phyloP scores from a whole-genome alignment of 169 alveolate genomes.

The Amoebophrya sp. region DNA sequence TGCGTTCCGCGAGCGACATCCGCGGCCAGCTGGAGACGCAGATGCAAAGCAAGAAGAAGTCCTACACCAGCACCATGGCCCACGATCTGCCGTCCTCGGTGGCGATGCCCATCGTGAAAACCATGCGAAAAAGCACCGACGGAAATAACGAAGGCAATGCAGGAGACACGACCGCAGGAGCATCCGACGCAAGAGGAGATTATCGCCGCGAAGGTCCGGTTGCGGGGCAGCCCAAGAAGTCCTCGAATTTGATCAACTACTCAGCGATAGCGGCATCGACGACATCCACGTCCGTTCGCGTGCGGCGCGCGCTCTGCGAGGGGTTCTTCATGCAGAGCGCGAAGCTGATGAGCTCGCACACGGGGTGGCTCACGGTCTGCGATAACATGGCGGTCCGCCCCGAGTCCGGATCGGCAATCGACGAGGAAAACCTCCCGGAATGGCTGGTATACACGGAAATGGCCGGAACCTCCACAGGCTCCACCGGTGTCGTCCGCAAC shows the following conservation, averaged over 20 bases:
- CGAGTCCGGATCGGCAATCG: neutral
- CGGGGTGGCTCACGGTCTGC: neutral
- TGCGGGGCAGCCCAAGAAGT: neutral
- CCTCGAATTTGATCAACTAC: too few species aligned
- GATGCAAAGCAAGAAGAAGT: neutral
- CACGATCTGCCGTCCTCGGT: neutral
- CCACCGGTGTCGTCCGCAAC: neutral
- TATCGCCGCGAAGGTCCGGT: too few species aligned
- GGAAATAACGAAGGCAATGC: neutral
- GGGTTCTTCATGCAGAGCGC: neutral
- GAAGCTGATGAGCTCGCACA: neutral
- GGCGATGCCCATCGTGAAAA: neutral
- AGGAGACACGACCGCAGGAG: too few species aligned
- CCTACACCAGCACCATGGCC: neutral
- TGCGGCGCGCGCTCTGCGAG: neutral
- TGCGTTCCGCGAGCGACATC: constrained; percentile 42
- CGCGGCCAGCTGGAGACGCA: constrained; percentile 43
- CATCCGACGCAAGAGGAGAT: too few species aligned
- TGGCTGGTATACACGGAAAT: neutral
- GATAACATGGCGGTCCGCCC: neutral
- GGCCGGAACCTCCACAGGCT: neutral
- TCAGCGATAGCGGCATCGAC: too few species aligned
- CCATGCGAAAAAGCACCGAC: neutral
- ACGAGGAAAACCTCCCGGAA: neutral
- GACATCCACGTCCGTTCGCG: neutral